Evolutionary conservation across 129 eudicot genomes (phyloP).

Genomic region (Flaveria bidentis): DNA sequence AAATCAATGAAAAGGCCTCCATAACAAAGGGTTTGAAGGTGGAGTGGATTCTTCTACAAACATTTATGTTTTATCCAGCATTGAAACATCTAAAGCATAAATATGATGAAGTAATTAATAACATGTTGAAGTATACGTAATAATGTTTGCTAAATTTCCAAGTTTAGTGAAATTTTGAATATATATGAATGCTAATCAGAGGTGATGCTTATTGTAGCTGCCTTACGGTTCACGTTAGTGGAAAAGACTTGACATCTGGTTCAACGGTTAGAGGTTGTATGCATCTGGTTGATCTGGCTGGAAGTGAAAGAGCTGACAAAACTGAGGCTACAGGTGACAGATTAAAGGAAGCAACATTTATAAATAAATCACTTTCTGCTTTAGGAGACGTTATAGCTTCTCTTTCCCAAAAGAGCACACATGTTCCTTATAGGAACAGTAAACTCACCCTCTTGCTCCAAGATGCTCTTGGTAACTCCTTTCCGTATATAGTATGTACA

Average conservation of each 20-base stretch:
- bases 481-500: neutral
- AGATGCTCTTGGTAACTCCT: conserved; percentile 67
- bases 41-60: neutral
- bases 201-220: conserved; percentile 48
- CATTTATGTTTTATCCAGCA: neutral
- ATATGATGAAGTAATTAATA: neutral
- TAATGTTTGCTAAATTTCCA: neutral
- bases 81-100: neutral
- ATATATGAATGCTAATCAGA: conserved; percentile 2
- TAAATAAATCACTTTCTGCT: conserved; percentile 77
- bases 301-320: conserved; percentile 85
- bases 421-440: conserved; percentile 79
- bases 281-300: conserved; percentile 89
- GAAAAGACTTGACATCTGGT: conserved; percentile 64
- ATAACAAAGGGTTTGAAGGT: neutral
- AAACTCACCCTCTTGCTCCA: conserved; percentile 85
- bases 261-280: conserved; percentile 66
- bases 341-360: conserved; percentile 72
- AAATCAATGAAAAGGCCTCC: neutral
- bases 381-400: conserved; percentile 79
- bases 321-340: conserved; percentile 74
- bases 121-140: neutral
- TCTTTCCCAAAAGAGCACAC: conserved; percentile 62
- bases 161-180: conserved; percentile 2
- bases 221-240: conserved; percentile 78